Base-by-base conservation (phyloP, 169 alveolate species). In the Haemoproteus tartakovskyi region DNA sequence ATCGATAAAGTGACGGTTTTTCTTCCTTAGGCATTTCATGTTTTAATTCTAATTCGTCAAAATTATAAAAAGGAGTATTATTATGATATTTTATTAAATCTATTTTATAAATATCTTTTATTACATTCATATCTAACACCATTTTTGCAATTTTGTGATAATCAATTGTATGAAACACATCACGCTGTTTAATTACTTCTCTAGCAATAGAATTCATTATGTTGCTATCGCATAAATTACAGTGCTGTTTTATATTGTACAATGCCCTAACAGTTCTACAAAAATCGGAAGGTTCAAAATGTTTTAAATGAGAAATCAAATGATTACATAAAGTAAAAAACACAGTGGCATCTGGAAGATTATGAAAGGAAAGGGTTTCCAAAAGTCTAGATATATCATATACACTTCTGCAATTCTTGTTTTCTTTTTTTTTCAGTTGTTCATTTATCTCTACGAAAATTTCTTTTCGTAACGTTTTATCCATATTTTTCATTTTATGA, bases 241-340 rank as follows among this genome's bases (percentile, higher is more conserved):
- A 27, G n/a, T 47, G 16, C 12, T 21, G 52, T 56, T 87, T 74
- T 3, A 56, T 37, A 24, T 47, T 54, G 3, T 43, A 57, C 64
- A 91, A 57, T 3, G 90, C 87, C 19, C 95, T 62, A 2, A 92
- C 63, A 9, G 79, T 60, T 12, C 93, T 63, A 29, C 64, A 62
- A 40, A 62, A 88, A 56, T 91, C 95, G 30, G 67, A 78, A 1
- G 95, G 95, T 78, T 89, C 94, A 24, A 91, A 83, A 47, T 59
- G 64, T 59, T 81, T 80, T 24, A 91, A 46, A 63, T 87, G 80
- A 2, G 86, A 37, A 56, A 87, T 88, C 26, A 82, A 24, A 51
- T 83, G 90, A 29, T 80, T 79, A 62, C 90, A 83, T 18, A 91
- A 61, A 16, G 78, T 61, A n/a, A 80, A 50, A 70, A 89, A 91